Conservation (phyloP, 164 flowering plant genomes). For the Protea cynaroides region DNA sequence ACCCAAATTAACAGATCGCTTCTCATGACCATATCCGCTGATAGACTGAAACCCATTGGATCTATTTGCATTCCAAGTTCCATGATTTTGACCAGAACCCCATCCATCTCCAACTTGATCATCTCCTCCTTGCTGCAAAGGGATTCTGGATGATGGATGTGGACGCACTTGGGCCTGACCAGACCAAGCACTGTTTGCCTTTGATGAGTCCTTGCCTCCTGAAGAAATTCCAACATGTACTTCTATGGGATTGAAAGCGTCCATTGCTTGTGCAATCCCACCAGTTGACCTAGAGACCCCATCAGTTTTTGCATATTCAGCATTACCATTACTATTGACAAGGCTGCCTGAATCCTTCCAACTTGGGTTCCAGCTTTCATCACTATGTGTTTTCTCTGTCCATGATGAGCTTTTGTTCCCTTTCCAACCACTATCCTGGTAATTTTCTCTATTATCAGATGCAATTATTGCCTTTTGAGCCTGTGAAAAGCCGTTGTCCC, state of each 20-base stretch:
- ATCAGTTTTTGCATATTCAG: constrained; percentile 1
- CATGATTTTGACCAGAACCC: constrained; percentile 23
- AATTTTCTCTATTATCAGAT: constrained; percentile 9
- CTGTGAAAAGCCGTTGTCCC: constrained; percentile 19
- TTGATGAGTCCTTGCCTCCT: constrained; percentile 23
- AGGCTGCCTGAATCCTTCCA: constrained; percentile 11
- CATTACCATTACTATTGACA: constrained; percentile 8
- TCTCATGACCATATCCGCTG: constrained; percentile 8
- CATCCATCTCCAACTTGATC: constrained; percentile 23
- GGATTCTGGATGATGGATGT: constrained; percentile 18
- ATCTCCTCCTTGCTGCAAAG: constrained; percentile 23
- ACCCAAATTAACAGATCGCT: constrained; percentile 8
- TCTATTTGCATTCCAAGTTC: constrained; percentile 18
- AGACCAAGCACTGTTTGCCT: constrained; percentile 26
- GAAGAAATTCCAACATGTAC: constrained; percentile 20
- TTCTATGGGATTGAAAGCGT: constrained; percentile 19
- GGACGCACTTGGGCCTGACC: constrained; percentile 19
- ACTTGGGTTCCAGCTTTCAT: constrained; percentile 12
- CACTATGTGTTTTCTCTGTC: constrained; percentile 12
- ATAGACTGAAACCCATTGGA: constrained; percentile 9
- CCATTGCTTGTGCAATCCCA: constrained; percentile 18
- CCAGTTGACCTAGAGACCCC: constrained; percentile 25
- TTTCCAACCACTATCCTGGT: constrained; percentile 12
- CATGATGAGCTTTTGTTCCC: constrained; percentile 7
- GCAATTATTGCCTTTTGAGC: constrained; percentile 12